Evolutionary conservation across 371 early-diverging fungal species (phyloP).

Genomic region (Mucor circinelloides): DNA sequence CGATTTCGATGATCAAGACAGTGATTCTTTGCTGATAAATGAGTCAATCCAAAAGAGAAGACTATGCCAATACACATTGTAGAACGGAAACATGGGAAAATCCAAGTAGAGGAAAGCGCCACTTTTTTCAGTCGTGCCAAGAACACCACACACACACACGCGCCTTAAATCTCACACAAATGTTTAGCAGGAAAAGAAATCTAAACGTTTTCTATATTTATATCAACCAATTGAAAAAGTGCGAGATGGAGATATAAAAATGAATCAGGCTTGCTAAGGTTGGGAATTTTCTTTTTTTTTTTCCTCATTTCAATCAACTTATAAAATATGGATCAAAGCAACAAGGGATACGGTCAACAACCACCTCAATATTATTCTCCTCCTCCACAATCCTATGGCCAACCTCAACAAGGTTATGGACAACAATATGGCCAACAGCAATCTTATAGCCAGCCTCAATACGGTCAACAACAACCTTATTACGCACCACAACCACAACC

Average conservation of each 20-base stretch:
- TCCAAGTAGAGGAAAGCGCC: neutral
- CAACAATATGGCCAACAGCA: conserved; percentile 17
- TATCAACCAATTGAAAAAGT: neutral
- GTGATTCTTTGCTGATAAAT: neutral
- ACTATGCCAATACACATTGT: neutral
- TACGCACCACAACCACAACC: conserved; percentile 28
- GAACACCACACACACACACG: neutral
- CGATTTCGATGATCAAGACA: neutral
- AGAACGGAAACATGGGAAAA: neutral
- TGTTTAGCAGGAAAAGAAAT: neutral
- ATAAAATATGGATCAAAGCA: conserved; percentile 16
- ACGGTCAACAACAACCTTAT: conserved; percentile 24
- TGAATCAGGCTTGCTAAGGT: neutral
- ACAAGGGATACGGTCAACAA: conserved; percentile 27
- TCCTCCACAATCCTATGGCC: conserved; percentile 8
- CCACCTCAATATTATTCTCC: conserved; percentile 29
- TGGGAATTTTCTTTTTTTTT: conserved; percentile 1
- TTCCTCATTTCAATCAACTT: neutral
- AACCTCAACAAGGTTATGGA: conserved; percentile 2
- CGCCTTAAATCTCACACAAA: too few species aligned
- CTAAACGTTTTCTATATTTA: neutral
- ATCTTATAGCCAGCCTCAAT: conserved; percentile 10
- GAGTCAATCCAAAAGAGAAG: neutral
- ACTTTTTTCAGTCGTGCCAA: neutral
- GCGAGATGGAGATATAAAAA: neutral